These are phyloP conservation scores for Dictyostelium brefeldianum DNA, from an alignment of 78 protist species.

Conservation along the genomic window DNA sequence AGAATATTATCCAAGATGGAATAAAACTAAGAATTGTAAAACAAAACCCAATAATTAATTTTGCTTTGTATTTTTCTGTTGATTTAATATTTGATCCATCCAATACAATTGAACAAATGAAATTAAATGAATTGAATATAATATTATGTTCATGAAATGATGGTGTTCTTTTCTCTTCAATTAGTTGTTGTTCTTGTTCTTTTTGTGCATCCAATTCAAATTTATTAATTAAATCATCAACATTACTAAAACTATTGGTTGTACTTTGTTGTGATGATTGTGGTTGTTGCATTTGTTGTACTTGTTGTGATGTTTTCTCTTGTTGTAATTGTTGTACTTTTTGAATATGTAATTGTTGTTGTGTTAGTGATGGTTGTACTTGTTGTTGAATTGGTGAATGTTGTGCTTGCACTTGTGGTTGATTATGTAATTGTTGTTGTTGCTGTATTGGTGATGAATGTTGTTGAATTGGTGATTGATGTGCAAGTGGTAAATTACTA, in stretches of 20 bases:
- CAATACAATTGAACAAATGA: constrained; percentile 26
- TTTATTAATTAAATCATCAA: not conserved
- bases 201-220: not conserved
- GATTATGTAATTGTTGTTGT: not conserved
- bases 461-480: not conserved
- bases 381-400: not conserved
- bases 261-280: not conserved
- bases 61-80: constrained; percentile 54
- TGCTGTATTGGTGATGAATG: constrained; percentile 1
- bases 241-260: constrained; percentile 11
- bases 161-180: not conserved
- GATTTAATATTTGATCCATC: constrained; percentile 29
- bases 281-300: not conserved
- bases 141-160: constrained; percentile 17
- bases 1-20: constrained; percentile 77
- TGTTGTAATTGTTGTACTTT: not conserved
- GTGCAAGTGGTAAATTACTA: no score
- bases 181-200: not conserved
- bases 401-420: not conserved
- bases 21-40: constrained; percentile 63
- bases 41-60: constrained; percentile 71
- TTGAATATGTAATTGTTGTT: not conserved
- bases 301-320: not conserved
- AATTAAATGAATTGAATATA: constrained; percentile 10
- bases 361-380: not conserved